Evolutionary conservation across 495 filamentous ascomycete genomes (phyloP), one percentile per base, ranked within the genome.

Genomic region (Darksidea phi): DNA sequence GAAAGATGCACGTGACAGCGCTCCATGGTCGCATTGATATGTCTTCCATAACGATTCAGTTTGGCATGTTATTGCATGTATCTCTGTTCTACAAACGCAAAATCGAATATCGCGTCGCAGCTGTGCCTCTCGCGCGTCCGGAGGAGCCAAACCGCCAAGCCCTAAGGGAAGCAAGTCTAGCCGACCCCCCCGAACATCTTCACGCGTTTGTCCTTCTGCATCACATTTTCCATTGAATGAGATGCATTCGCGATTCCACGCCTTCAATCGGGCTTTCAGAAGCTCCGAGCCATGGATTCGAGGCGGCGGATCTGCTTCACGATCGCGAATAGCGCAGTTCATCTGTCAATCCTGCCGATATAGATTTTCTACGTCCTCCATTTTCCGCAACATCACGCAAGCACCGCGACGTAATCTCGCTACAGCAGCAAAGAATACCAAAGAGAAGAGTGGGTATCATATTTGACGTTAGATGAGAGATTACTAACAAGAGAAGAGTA

Each of bases 321-420:
- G 24, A 13, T 12, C 17, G 0, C 61, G 54, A 13, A 26, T 48
- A 42, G 32, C 55, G 3, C 48, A 48, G 18, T 59, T 49, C 32
- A 45, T 59, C 10, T 59, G 61, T 32, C 34, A 41, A 28, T 48
- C 15, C 24, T 59, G 54, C 32, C 61, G 25, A 20, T 10, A 36
- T 24, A 59, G 49, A 49, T 64, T 59, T 50, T 64, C 61, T 2
- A 64, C 54, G 11, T 53, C 61, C 6, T 48, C 61, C 24, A 38
- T 64, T 10, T 34, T 59, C 24, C 54, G 55, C n/a, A 18, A 49
- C n/a, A 24, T 52, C 21, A 37, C 25, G n/a, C 12, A 53, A 47
- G 48, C 21, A 47, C 21, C 11, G 41, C 12, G 34, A 23, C 38
- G 38, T 20, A 32, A 32, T 10, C 28, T 32, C 28, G 28, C 28